Conservation (phyloP, 129 eudicot genomes). For the Helianthus annuus region HanXRQr2.0-SUNRISE NC_035442.2:179436581-179437080, state of each 20-base stretch:
- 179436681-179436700: too few species aligned
- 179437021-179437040: slow-evolving; percentile 15
- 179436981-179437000: neutral
- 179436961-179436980: neutral
- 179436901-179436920: slow-evolving; percentile 5
- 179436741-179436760: neutral
- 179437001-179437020: neutral
- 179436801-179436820: slow-evolving; percentile 20
- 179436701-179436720: too few species aligned
- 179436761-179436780: slow-evolving; percentile 23
- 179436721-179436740: too few species aligned
- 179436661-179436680: too few species aligned
- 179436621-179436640: too few species aligned
- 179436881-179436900: slow-evolving; percentile 23
- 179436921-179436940: slow-evolving; percentile 18
- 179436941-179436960: neutral
- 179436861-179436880: slow-evolving; percentile 28
- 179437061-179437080: neutral
- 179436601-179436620: too few species aligned
- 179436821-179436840: neutral
- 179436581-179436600: too few species aligned
- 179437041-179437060: neutral
- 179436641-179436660: too few species aligned
- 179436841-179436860: slow-evolving; percentile 17
- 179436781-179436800: slow-evolving; percentile 23